A percentile compares a stretch with the other conserved stretches of the same genome.
Evolutionary conservation across 495 filamentous ascomycete genomes (phyloP).

Genomic region (Aspergillus heteromorphus): DNA sequence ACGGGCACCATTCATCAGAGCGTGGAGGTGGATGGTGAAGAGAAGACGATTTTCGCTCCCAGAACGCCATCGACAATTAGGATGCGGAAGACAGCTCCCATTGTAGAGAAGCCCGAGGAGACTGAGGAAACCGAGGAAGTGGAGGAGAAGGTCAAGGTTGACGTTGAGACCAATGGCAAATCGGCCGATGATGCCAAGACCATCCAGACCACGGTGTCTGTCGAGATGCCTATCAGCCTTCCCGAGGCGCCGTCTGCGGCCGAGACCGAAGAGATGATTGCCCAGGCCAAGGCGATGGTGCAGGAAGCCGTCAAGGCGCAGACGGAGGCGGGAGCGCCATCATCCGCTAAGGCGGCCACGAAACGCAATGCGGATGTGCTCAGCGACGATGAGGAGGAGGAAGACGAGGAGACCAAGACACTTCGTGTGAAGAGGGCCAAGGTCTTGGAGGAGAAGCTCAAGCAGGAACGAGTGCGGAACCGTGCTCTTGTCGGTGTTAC

Average conservation of each 20-base stretch:
- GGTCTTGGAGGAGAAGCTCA: conserved; percentile 67
- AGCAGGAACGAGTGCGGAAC: conserved; percentile 76
- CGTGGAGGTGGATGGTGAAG: conserved; percentile 24
- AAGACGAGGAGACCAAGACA: conserved; percentile 51
- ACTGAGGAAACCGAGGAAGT: conserved; percentile 22
- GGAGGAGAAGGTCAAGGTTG: conserved; percentile 57
- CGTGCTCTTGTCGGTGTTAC: conserved; percentile 79
- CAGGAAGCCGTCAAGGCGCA: conserved; percentile 64
- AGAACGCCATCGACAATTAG: conserved; percentile 28
- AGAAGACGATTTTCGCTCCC: conserved; percentile 20
- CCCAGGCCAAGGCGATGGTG: conserved; percentile 85
- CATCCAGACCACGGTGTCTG: conserved; percentile 68
- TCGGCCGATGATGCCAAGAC: conserved; percentile 55
- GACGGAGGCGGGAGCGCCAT: conserved; percentile 28
- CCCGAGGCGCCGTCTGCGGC: conserved; percentile 68
- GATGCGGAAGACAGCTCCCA: conserved; percentile 29
- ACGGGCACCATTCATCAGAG: conserved; percentile 22
- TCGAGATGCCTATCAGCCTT: conserved; percentile 65
- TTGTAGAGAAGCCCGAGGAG: conserved; percentile 20
- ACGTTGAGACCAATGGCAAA: conserved; percentile 28
- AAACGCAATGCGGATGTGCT: conserved; percentile 82
- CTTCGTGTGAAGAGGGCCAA: conserved; percentile 67
- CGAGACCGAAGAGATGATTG: conserved; percentile 74
- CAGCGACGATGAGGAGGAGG: conserved; percentile 47
- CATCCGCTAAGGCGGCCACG: conserved; percentile 42